A percentile compares a stretch with the other conserved stretches of the same genome.
Conservation (phyloP, 345 rosid genomes). For the Citrus mangshanensis region DNA sequence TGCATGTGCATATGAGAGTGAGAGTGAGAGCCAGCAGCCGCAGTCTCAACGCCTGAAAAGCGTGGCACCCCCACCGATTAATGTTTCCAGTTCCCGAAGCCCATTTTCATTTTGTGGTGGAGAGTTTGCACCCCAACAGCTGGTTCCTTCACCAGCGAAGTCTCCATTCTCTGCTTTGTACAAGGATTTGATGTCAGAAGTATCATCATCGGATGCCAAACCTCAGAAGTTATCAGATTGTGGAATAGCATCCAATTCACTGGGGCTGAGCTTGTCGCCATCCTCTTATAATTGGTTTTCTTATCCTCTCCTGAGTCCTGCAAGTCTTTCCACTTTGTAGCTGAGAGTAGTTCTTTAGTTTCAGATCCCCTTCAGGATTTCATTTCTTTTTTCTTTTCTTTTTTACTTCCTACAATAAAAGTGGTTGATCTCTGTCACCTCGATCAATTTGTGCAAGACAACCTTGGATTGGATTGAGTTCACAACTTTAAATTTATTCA, state of each 20-base stretch:
- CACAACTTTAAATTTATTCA: neutral
- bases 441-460: neutral
- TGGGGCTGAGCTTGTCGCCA: constrained; percentile 43
- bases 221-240: constrained; percentile 12
- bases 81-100: constrained; percentile 3
- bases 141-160: constrained; percentile 10
- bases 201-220: constrained; percentile 4
- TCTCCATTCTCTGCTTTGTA: constrained; percentile 27
- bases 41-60: constrained; percentile 31
- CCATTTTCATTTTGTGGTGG: constrained; percentile 6
- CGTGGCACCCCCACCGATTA: constrained; percentile 48
- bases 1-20: constrained; percentile 9
- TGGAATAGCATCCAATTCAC: constrained; percentile 14
- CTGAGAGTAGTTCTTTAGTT: constrained; percentile 26
- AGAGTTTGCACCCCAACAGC: neutral
- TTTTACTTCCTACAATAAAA: neutral
- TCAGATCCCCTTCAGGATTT: neutral
- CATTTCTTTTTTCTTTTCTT: neutral
- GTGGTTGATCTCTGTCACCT: neutral
- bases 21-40: neutral
- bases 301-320: constrained; percentile 55
- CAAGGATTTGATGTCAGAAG: constrained; percentile 29
- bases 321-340: constrained; percentile 55
- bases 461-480: neutral
- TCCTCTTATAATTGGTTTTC: constrained; percentile 50